These are phyloP conservation scores for Tulasnella sp. DNA, from an alignment of 768 basidiomycete species.

Conservation along the genomic window DNA sequence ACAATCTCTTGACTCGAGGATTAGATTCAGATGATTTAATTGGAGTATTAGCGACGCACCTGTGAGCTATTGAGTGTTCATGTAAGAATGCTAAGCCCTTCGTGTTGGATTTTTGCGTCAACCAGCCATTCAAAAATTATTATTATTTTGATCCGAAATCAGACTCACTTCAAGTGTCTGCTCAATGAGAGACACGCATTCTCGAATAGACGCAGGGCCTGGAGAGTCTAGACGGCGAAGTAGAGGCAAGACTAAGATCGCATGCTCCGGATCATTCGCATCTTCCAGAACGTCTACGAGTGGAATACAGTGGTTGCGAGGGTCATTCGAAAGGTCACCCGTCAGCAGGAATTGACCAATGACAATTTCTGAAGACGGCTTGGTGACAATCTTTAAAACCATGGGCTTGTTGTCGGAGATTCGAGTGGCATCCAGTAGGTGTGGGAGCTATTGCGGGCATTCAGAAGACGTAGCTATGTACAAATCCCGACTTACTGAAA, in stretches of 20 bases:
- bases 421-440: background rate
- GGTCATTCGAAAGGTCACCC: background rate
- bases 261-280: background rate
- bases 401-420: constrained; percentile 2
- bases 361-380: constrained; percentile 2
- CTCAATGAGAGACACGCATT: constrained; percentile 2
- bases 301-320: constrained; percentile 5
- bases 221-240: background rate
- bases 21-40: background rate
- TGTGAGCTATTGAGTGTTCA: constrained; percentile 10
- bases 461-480: background rate
- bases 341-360: constrained; percentile 1
- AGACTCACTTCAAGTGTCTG: constrained; percentile 13
- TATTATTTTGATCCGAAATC: background rate
- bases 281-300: constrained; percentile 10
- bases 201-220: background rate
- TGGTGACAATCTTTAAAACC: background rate
- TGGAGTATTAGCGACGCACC: background rate
- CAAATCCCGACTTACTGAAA: background rate
- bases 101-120: no score
- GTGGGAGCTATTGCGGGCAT: background rate
- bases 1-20: constrained; percentile 7
- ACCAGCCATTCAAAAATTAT: background rate
- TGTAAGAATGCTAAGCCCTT: constrained; percentile 13
- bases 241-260: background rate